phyloP scores from a whole-genome alignment of 1,284 basidiomycete species.

The Naganishia liquefaciens region DNA sequence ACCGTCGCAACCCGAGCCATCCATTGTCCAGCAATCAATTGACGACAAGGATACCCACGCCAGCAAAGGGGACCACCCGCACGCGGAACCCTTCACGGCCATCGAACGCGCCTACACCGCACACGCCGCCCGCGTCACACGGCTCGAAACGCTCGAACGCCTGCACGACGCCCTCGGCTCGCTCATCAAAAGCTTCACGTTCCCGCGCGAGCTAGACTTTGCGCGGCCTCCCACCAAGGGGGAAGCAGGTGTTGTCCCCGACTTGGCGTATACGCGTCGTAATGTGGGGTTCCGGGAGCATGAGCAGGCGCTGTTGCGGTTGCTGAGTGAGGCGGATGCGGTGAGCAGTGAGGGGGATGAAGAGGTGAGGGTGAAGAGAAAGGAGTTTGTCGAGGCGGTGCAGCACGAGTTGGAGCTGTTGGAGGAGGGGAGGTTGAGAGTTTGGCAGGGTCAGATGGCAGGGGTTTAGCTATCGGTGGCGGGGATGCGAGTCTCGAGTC shows the following conservation, averaged over 20 bases:
- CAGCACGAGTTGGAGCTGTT: conserved; percentile 62
- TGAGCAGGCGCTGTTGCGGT: conserved; percentile 60
- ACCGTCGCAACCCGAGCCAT: background rate
- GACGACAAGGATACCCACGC: background rate
- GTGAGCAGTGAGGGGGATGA: conserved; percentile 64
- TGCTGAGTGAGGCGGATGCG: conserved; percentile 64
- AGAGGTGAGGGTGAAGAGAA: conserved; percentile 59
- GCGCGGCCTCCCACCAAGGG: background rate
- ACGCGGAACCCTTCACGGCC: conserved; percentile 37
- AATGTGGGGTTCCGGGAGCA: conserved; percentile 61
- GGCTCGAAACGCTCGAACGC: conserved; percentile 33
- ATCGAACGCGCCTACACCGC: conserved; percentile 26
- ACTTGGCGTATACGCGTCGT: conserved; percentile 54
- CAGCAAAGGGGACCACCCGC: conserved; percentile 22
- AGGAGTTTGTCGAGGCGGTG: conserved; percentile 61
- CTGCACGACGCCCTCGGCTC: conserved; percentile 26
- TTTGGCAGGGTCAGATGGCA: conserved; percentile 36
- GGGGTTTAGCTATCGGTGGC: background rate
- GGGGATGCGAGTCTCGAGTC: too few species aligned
- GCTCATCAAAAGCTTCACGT: conserved; percentile 21
- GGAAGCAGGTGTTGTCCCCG: conserved; percentile 32
- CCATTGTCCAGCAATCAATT: background rate
- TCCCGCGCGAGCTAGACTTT: conserved; percentile 33
- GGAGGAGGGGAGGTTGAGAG: conserved; percentile 50
- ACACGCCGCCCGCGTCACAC: conserved; percentile 26